Base-by-base conservation (phyloP, 768 basidiomycete species). In the Filobasidium floriforme region DNA sequence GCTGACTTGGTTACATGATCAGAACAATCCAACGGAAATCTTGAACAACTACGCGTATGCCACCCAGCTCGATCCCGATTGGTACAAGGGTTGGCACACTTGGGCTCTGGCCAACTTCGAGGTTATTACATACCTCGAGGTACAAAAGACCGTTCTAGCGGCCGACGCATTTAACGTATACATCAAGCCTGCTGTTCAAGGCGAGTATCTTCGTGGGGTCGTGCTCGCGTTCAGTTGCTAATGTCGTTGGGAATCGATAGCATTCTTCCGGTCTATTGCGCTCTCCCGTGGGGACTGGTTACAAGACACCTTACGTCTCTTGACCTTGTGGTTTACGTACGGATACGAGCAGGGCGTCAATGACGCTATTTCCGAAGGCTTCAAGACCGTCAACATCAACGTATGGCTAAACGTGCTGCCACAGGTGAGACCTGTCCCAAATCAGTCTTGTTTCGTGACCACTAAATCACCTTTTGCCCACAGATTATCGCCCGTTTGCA, bases 81-180 rank as follows among this genome's bases (percentile, higher is more conserved):
- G 96, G 96, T 97, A 97, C 79, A 97, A 99, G 76, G 96, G 94
- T 19, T 98, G 93, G 93, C 96, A 99, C 74, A 92, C 91, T 0
- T 99, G 92, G 92, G 94, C 96, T 1, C 81, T 98, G 62, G 88
- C 92, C 2, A 97, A 98, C 78, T 93, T 96, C 70, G 92, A 97
- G 63, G 90, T 97, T 68, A 86, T 98, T 68, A 83, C 84, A 29
- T 85, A 88, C 72, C 81, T 94, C 72, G 92, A 94, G 76, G 83
- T 80, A 51, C 86, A 80, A 55, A 83, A 59, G 44, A 59, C 52
- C 28, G 59, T 65, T 12, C n/a, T 62, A 75, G 88, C 12, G 84
- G 84, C 57, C 28, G 57, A 68, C 32, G 67, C 67, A 28, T 83
- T 96, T 61, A 86, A 87, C 19, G 83, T 85, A 1, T 90, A 96